phyloP scores from a whole-genome alignment of 805 yeast genomes.

The Kodamaea nitidulidarum region DNA sequence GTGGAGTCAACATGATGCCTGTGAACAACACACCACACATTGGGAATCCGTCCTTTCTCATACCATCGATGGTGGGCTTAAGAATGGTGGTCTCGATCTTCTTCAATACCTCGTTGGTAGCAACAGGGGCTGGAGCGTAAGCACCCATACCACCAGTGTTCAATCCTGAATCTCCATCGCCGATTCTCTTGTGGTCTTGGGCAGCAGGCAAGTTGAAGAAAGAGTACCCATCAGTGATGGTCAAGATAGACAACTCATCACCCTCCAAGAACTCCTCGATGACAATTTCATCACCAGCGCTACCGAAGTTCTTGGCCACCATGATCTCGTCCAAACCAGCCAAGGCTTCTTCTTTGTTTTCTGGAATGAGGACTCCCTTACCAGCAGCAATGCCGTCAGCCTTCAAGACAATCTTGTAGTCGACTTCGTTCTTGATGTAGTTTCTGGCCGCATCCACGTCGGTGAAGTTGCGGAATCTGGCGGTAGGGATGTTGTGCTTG shows the following conservation, averaged over 20 bases:
- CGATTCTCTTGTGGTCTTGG: constrained; percentile 95
- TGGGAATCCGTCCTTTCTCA: constrained; percentile 93
- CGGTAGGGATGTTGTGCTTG: constrained; percentile 90
- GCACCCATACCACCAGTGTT: constrained; percentile 99
- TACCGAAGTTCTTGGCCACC: constrained; percentile 85
- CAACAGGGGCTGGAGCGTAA: constrained; percentile 96
- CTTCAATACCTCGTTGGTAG: constrained; percentile 67
- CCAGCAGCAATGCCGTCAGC: constrained; percentile 99
- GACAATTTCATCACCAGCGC: constrained; percentile 90
- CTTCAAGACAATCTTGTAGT: constrained; percentile 82
- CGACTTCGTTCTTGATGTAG: constrained; percentile 54
- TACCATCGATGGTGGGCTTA: constrained; percentile 90
- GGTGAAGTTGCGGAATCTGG: constrained; percentile 79
- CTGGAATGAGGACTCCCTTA: constrained; percentile 94
- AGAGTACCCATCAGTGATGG: constrained; percentile 91
- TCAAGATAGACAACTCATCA: constrained; percentile 90
- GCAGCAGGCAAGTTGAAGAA: constrained; percentile 91
- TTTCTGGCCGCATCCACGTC: constrained; percentile 69
- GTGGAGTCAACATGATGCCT: constrained; percentile 85
- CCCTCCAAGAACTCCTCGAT: constrained; percentile 96
- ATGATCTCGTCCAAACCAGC: constrained; percentile 82
- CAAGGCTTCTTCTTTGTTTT: constrained; percentile 75
- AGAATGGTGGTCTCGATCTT: constrained; percentile 72
- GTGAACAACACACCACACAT: constrained; percentile 95
- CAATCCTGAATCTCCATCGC: constrained; percentile 88